These are phyloP conservation scores for Xerocomellus intermedius DNA, from an alignment of 768 basidiomycete species.

Conservation along the genomic window DNA sequence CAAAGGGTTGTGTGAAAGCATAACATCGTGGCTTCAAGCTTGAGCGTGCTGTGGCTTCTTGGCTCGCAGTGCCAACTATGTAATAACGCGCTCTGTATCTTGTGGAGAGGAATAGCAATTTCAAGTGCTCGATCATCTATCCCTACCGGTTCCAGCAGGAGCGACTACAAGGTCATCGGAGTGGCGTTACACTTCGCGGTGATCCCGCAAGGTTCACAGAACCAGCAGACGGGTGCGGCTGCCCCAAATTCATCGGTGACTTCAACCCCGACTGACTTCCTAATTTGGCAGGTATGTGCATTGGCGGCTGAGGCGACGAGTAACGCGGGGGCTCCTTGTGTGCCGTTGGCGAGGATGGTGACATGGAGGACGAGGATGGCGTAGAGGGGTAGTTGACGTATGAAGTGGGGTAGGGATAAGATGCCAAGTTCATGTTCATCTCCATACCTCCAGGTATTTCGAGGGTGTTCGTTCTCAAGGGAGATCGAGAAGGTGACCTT, in stretches of 20 bases:
- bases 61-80: background rate
- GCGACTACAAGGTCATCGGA: slow-evolving; percentile 20
- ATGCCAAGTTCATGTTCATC: slow-evolving; percentile 8
- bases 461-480: slow-evolving; percentile 20
- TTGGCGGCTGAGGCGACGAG: slow-evolving; percentile 18
- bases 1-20: slow-evolving; percentile 7
- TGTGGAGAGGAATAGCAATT: background rate
- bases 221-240: slow-evolving; percentile 12
- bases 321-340: slow-evolving; percentile 19
- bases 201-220: slow-evolving; percentile 21
- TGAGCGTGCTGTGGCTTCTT: background rate
- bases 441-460: slow-evolving; percentile 17
- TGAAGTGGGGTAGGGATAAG: slow-evolving; percentile 24
- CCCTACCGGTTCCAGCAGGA: background rate
- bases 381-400: slow-evolving; percentile 56
- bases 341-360: slow-evolving; percentile 42
- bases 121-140: slow-evolving; percentile 2
- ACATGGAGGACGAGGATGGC: slow-evolving; percentile 55
- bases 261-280: slow-evolving; percentile 18
- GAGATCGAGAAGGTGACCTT: slow-evolving; percentile 33
- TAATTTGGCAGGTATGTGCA: slow-evolving; percentile 17
- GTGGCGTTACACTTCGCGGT: slow-evolving; percentile 24
- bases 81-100: background rate
- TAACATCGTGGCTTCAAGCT: background rate
- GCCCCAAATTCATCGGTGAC: slow-evolving; percentile 7